A percentile compares a stretch with the other conserved stretches of the same genome.
These are phyloP conservation scores for Neurospora africana DNA, from an alignment of 495 filamentous ascomycete species.

Conservation along the genomic window DNA sequence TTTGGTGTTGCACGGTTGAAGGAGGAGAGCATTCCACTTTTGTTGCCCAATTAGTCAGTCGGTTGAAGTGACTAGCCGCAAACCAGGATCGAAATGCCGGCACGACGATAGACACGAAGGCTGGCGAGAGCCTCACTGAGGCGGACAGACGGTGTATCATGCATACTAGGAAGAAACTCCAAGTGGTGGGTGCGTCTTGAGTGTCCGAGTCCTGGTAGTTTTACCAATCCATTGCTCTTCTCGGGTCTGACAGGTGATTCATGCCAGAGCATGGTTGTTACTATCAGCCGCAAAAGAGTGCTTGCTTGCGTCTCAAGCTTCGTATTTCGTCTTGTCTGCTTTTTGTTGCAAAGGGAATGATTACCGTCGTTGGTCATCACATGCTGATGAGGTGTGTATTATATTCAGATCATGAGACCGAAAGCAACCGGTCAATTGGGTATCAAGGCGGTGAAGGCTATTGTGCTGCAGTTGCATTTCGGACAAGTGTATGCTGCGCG, in stretches of 20 bases:
- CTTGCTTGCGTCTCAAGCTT: neutral
- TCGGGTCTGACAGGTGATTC: neutral
- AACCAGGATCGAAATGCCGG: neutral
- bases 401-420: neutral
- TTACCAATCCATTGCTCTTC: neutral
- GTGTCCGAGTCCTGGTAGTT: neutral
- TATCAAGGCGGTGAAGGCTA: neutral
- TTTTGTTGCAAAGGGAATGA: neutral
- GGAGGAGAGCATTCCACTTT: neutral
- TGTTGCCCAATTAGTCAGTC: neutral
- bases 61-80: neutral
- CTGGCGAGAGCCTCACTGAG: neutral
- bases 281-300: neutral
- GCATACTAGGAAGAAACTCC: neutral
- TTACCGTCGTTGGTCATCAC: neutral
- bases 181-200: neutral
- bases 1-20: neutral
- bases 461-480: neutral
- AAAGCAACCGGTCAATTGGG: neutral
- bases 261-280: neutral
- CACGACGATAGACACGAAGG: neutral
- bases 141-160: neutral
- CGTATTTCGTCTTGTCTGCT: neutral
- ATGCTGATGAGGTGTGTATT: neutral
- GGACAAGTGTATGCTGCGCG: neutral